Evolutionary conservation across 768 basidiomycete genomes (phyloP).

Genomic region (Pisolithus orientalis): DNA sequence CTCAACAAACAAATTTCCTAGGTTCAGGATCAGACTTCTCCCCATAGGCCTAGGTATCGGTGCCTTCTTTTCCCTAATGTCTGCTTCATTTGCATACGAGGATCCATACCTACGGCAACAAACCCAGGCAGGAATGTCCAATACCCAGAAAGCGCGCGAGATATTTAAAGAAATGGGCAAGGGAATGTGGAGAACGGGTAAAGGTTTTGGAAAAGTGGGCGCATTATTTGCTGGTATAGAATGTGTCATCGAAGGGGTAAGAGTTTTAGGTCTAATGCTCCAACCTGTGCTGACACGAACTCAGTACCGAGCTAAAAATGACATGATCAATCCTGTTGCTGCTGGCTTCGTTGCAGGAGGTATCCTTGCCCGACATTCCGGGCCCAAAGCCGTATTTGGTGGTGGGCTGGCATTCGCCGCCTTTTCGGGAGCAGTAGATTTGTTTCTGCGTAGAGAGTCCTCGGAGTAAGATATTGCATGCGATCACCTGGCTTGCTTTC

Average conservation of each 20-base stretch:
- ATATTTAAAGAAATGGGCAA: constrained; percentile 93
- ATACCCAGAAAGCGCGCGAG: constrained; percentile 72
- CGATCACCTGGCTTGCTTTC: constrained; percentile 5
- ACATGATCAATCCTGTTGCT: constrained; percentile 85
- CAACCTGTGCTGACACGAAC: background rate
- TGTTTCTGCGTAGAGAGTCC: constrained; percentile 73
- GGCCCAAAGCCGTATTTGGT: constrained; percentile 79
- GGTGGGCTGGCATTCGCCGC: constrained; percentile 91
- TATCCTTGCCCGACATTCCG: constrained; percentile 79
- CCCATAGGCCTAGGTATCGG: constrained; percentile 80
- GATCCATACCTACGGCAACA: constrained; percentile 77
- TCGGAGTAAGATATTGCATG: constrained; percentile 50
- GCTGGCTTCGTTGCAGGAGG: constrained; percentile 89
- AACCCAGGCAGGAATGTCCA: constrained; percentile 48
- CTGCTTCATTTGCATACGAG: constrained; percentile 90
- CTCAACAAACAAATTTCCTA: background rate
- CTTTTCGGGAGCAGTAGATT: constrained; percentile 87
- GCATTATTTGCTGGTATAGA: constrained; percentile 93
- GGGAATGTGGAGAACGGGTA: constrained; percentile 86
- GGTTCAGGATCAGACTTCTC: constrained; percentile 1
- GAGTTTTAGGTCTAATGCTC: constrained; percentile 27
- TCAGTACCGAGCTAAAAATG: constrained; percentile 94
- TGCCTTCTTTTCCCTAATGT: constrained; percentile 96
- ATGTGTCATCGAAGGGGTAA: constrained; percentile 89
- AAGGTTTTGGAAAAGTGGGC: constrained; percentile 91